A percentile compares a stretch with the other conserved stretches of the same genome.
phyloP scores from a whole-genome alignment of 2,329 filamentous ascomycete genomes.

The Dichotomopilus funicola region DNA sequence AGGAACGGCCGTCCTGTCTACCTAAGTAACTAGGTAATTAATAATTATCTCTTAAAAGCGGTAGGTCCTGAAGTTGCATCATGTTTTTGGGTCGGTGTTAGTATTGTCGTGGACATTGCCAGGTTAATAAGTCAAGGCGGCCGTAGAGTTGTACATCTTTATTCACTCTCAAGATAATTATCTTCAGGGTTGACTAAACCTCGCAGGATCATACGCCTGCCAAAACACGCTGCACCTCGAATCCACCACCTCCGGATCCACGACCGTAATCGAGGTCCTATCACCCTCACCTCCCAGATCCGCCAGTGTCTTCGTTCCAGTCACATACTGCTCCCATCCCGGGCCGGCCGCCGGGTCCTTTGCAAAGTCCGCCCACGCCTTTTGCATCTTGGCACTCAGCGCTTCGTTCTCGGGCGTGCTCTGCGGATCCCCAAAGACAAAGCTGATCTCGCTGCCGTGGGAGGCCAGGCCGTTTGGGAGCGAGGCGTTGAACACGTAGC shows the following conservation, averaged over 20 bases:
- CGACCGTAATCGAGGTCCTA: background rate
- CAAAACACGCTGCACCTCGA: background rate
- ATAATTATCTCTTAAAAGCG: no score
- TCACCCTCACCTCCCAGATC: background rate
- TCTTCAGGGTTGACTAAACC: background rate
- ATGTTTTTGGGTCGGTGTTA: no score
- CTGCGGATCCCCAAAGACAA: background rate
- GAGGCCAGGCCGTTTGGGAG: background rate
- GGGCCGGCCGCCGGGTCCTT: background rate
- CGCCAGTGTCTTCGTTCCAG: background rate
- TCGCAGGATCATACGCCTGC: background rate
- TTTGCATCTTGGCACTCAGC: background rate
- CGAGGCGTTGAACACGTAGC: constrained; percentile 2
- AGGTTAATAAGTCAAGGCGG: no score
- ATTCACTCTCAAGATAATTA: no score
- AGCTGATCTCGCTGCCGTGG: background rate
- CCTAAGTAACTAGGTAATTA: no score
- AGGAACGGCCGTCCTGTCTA: no score
- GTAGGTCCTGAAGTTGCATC: no score
- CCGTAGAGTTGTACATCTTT: no score
- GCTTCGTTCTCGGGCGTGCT: background rate
- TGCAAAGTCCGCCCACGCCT: background rate
- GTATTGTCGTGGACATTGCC: no score
- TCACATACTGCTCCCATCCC: background rate
- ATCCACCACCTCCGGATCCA: background rate